Percentiles rank a stretch among this genome's conserved stretches.
Evolutionary conservation across 257 asterid genomes (phyloP).

Genomic region (Solanum ossicruentum): DNA sequence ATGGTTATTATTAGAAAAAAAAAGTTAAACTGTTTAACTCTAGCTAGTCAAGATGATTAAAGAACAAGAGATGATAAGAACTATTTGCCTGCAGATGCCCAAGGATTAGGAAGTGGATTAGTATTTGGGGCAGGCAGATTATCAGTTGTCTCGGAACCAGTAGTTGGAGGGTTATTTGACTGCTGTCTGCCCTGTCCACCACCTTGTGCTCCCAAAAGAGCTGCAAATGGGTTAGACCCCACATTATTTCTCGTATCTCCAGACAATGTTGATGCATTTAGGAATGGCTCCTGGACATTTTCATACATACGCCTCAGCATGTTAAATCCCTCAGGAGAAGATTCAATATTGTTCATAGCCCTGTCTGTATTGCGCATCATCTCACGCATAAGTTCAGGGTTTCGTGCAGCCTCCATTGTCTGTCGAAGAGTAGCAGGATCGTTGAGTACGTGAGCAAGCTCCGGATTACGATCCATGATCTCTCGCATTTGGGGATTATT

Average conservation of each 20-base stretch:
- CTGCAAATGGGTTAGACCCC: constrained; percentile 44
- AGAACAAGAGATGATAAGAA: background rate
- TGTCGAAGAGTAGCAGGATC: constrained; percentile 53
- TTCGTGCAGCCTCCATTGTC: constrained; percentile 56
- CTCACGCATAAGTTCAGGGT: constrained; percentile 64
- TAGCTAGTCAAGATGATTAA: background rate
- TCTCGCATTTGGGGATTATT: constrained; percentile 62
- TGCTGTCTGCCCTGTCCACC: constrained; percentile 17
- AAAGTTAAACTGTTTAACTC: background rate
- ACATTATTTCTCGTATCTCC: constrained; percentile 25
- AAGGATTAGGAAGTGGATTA: constrained; percentile 57
- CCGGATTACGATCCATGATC: constrained; percentile 46
- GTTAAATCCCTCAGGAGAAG: constrained; percentile 58
- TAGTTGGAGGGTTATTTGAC: constrained; percentile 14
- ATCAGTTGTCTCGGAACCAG: constrained; percentile 14
- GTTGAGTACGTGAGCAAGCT: constrained; percentile 42
- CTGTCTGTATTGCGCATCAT: constrained; percentile 62
- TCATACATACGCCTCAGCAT: constrained; percentile 61
- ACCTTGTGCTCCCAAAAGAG: constrained; percentile 39
- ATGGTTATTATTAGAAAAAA: background rate
- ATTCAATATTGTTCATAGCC: constrained; percentile 53
- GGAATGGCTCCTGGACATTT: constrained; percentile 52
- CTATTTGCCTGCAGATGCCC: constrained; percentile 40
- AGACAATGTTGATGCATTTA: constrained; percentile 38
- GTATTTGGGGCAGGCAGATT: constrained; percentile 45